Conservation (phyloP, 306 rosid genomes). For the Cajanus cajan region DNA sequence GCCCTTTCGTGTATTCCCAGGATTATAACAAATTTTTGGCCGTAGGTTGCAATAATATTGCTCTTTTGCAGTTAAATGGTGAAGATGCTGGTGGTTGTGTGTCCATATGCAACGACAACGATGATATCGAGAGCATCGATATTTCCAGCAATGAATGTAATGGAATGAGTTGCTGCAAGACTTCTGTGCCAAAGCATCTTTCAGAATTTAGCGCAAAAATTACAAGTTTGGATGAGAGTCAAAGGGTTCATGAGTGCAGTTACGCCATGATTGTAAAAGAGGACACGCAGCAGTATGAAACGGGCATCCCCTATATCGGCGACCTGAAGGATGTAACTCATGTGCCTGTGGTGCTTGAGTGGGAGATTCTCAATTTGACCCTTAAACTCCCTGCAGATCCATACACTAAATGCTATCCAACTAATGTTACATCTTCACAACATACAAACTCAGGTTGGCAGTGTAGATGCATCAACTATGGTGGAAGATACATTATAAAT, state of each 20-base stretch:
- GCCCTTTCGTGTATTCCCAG: too few relatives aligned
- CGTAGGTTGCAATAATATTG: constrained; percentile 19
- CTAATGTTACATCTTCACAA: not conserved
- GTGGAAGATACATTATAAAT: too few relatives aligned
- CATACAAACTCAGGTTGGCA: not conserved
- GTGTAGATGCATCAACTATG: too few relatives aligned
- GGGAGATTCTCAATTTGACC: not conserved
- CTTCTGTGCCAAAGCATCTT: not conserved
- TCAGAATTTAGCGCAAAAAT: not conserved
- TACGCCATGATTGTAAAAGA: not conserved
- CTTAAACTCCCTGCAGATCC: too few relatives aligned
- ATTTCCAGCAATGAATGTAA: not conserved
- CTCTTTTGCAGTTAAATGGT: not conserved
- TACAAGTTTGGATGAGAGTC: not conserved
- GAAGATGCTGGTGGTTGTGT: constrained; percentile 19
- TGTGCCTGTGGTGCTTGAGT: not conserved
- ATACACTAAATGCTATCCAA: not conserved
- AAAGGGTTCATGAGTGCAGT: not conserved
- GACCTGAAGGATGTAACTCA: not conserved
- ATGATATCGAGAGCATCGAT: too few relatives aligned
- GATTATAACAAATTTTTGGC: not conserved
- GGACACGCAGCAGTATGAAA: too few relatives aligned
- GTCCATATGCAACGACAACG: constrained; percentile 21
- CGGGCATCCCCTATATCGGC: too few relatives aligned
- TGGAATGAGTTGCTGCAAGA: constrained; percentile 16